Evolutionary conservation across 1,139 yeast species (phyloP), one percentile per base, ranked within the genome.

Genomic region (Candida sp.): DNA sequence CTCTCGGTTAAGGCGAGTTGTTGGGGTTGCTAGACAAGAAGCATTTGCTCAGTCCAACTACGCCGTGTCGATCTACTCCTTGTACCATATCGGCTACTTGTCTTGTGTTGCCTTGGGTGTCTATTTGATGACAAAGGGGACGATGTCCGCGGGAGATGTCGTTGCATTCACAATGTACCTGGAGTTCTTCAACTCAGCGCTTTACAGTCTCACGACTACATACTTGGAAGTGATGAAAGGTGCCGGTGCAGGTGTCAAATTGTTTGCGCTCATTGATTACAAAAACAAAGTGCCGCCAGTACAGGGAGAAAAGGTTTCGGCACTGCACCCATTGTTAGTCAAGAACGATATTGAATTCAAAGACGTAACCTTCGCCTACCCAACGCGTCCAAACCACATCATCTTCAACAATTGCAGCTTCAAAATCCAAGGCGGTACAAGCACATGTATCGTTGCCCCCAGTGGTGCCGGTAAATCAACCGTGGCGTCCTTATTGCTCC

Each of bases 391-490:
- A n/a, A 83, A 85, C 52, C 90, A 88, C 49, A 67, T 72, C 44
- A 85, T 93, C 12, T 85, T 93, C 64, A 69, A 84, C 25, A 80
- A 83, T n/a, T 78, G 92, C 61, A 73, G 80, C 38, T 79, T 92
- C 49, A 75, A 70, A 8, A 80, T 92, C 34, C 68, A 77, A 11
- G 82, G 89, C 3, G 92, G 94, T 12, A 86, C 91, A 49, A 90
- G 91, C 53, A 85, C 94, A 5, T 94, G 97, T 63, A 80, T 92
- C 49, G 97, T 91, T 12, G 98, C 98, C 1, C 90, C 94, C 12
- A 89, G 96, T 22, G 98, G 98, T 0, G 86, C 96, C 51, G 98
- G 98, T 22, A 92, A 92, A 64, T 88, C 96, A 4, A 92, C 98
- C 0, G 80, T 92, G 35, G 87, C 93, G 1, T 83, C 91, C 6